Evolutionary conservation across 371 early-diverging fungal species (phyloP).

Genomic region (Mycotypha africana): DNA sequence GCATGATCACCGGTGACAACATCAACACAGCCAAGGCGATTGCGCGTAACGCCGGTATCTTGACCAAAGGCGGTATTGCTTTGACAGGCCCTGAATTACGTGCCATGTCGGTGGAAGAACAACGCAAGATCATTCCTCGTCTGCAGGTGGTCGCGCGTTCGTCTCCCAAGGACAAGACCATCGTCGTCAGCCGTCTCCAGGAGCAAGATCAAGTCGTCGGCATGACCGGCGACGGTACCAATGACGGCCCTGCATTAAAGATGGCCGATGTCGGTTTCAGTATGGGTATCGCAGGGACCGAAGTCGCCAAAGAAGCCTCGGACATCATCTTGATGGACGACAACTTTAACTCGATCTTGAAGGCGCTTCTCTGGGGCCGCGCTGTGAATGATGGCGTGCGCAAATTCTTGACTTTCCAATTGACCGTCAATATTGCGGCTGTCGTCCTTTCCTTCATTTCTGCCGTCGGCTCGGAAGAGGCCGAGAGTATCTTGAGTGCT

Average conservation of each 20-base stretch:
- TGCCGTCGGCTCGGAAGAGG: slow-evolving; percentile 85
- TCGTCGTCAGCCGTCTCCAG: slow-evolving; percentile 82
- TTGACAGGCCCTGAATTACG: slow-evolving; percentile 91
- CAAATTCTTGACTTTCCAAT: slow-evolving; percentile 95
- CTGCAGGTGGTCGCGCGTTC: slow-evolving; percentile 92
- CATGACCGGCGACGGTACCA: slow-evolving; percentile 97
- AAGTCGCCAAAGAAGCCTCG: slow-evolving; percentile 95
- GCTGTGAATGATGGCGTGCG: slow-evolving; percentile 92
- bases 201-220: slow-evolving; percentile 90
- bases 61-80: slow-evolving; percentile 76
- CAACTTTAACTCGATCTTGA: slow-evolving; percentile 88
- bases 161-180: slow-evolving; percentile 91
- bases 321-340: slow-evolving; percentile 95
- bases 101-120: slow-evolving; percentile 67
- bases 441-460: slow-evolving; percentile 86
- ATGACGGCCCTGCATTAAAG: slow-evolving; percentile 95
- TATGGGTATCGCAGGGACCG: slow-evolving; percentile 97
- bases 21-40: slow-evolving; percentile 85
- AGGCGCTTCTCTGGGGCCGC: slow-evolving; percentile 92
- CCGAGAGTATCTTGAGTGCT: slow-evolving; percentile 94
- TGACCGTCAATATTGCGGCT: slow-evolving; percentile 92
- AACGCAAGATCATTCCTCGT: slow-evolving; percentile 74
- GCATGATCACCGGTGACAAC: slow-evolving; percentile 98
- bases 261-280: slow-evolving; percentile 95
- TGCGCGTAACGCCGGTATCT: slow-evolving; percentile 84